Conservation (phyloP, 1,284 basidiomycete species). For the Puccinia horiana region DNA sequence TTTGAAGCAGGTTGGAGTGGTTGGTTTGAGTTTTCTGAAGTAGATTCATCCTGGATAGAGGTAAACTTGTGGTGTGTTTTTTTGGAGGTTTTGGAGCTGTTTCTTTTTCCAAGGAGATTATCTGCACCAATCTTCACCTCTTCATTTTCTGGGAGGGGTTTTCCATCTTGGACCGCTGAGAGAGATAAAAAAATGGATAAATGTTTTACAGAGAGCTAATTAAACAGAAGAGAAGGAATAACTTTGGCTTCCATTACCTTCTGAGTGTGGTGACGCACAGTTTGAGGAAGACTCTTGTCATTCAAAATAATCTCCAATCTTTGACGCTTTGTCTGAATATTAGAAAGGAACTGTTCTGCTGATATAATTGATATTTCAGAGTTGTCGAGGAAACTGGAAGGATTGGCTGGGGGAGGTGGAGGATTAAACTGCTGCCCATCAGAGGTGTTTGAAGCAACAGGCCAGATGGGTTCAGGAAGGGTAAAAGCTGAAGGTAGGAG, state of each 20-base stretch:
- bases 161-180: background rate
- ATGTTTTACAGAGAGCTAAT: background rate
- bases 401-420: background rate
- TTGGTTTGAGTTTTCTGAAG: background rate
- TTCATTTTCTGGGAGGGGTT: background rate
- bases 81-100: background rate
- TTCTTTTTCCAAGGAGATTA: background rate
- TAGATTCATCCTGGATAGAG: background rate
- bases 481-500: background rate
- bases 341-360: background rate
- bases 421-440: too few relatives aligned
- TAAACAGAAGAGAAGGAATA: background rate
- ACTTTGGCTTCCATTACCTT: slow-evolving; percentile 13
- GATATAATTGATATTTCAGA: background rate
- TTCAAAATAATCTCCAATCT: background rate
- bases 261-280: background rate
- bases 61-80: background rate
- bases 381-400: background rate
- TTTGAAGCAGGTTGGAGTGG: background rate
- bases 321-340: background rate
- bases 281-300: background rate
- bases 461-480: background rate
- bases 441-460: background rate
- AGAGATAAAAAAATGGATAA: background rate
- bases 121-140: background rate